Conservation (phyloP, 2,329 filamentous ascomycete genomes). For the Xylaria sp. region DNA sequence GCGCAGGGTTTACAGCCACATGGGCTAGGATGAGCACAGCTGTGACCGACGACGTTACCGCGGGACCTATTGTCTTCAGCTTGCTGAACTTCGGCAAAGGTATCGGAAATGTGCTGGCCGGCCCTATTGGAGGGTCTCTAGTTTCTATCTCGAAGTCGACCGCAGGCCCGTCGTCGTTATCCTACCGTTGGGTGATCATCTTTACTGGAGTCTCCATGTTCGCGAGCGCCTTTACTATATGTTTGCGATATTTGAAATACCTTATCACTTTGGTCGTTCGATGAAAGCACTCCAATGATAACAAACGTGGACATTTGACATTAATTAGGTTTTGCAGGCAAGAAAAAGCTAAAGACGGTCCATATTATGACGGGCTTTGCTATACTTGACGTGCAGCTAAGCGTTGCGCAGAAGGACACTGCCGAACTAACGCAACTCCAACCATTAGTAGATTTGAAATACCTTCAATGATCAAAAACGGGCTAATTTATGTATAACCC, state of each 20-base stretch:
- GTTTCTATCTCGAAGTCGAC: conserved; percentile 33
- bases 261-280: neutral
- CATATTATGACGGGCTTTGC: too few species aligned
- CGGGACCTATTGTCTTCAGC: conserved; percentile 34
- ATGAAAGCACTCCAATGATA: neutral
- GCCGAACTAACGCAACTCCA: too few species aligned
- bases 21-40: conserved; percentile 53
- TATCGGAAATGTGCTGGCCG: conserved; percentile 38
- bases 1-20: conserved; percentile 61
- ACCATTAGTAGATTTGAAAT: too few species aligned
- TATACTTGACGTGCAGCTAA: too few species aligned
- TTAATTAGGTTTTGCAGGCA: too few species aligned
- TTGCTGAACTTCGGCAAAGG: conserved; percentile 39
- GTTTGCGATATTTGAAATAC: conserved; percentile 27
- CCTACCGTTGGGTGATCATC: conserved; percentile 36
- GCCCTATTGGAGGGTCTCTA: conserved; percentile 36
- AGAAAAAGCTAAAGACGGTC: too few species aligned
- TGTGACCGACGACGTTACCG: conserved; percentile 34
- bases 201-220: conserved; percentile 41
- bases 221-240: conserved; percentile 33
- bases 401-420: too few species aligned
- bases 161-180: conserved; percentile 18
- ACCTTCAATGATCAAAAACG: too few species aligned
- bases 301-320: too few species aligned
- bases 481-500: too few species aligned